These are phyloP conservation scores for Populus hybrid DNA, from an alignment of 441 rosid genomes.

Conservation along the genomic window DNA sequence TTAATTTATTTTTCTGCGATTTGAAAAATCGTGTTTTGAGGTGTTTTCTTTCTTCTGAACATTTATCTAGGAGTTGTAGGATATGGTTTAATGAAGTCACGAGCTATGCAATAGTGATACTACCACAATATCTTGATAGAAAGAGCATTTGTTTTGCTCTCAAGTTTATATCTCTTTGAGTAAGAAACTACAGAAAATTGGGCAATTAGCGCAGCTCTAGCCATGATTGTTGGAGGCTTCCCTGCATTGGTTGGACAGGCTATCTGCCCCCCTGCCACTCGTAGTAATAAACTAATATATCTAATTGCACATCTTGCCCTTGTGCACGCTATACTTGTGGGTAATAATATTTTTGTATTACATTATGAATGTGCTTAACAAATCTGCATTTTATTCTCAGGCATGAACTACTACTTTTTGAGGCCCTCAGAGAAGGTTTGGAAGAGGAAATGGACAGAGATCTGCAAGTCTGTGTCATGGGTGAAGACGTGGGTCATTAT, in stretches of 20 bases:
- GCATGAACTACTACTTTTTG: constrained; percentile 85
- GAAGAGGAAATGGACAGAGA: constrained; percentile 99
- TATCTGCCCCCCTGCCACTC: not conserved
- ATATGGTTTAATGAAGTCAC: not conserved
- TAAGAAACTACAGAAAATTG: not conserved
- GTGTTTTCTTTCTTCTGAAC: not conserved
- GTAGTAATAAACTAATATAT: not conserved
- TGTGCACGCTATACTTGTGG: not conserved
- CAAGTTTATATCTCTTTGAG: not conserved
- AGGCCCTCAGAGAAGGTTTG: constrained; percentile 90
- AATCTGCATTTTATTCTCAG: constrained; percentile 31
- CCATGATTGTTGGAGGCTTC: not conserved
- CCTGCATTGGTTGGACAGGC: not conserved
- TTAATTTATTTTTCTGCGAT: not conserved
- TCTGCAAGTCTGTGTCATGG: constrained; percentile 80
- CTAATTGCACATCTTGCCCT: not conserved
- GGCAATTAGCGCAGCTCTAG: not conserved
- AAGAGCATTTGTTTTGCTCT: not conserved
- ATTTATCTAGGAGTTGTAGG: not conserved
- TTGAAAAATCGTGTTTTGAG: not conserved
- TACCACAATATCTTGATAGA: not conserved
- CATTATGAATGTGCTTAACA: not conserved
- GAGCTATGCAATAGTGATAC: not conserved
- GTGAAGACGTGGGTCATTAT: constrained; percentile 98
- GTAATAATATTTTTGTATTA: not conserved